phyloP scores from a whole-genome alignment of 176 grass and related monocot genomes.

The Oryza brachyantha region DNA sequence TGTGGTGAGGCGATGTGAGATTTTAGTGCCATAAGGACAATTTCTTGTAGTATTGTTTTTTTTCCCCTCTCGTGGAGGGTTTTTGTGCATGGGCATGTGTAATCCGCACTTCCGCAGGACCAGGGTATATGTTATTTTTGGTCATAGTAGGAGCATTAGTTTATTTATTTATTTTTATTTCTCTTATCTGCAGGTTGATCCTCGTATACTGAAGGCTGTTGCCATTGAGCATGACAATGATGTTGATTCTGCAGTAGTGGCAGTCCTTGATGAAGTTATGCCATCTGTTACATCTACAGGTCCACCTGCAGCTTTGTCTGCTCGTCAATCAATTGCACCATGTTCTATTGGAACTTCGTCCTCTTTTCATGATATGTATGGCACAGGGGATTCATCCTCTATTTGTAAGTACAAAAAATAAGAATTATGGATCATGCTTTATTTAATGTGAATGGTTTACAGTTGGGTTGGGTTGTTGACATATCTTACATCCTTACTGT shows the following conservation, averaged over 20 bases:
- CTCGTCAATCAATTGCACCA: not conserved
- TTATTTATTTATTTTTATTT: not conserved
- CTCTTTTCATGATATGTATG: not conserved
- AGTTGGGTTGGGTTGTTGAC: not conserved
- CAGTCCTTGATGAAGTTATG: constrained; percentile 48
- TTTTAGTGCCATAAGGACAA: not conserved
- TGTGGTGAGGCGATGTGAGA: not conserved
- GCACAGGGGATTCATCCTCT: constrained; percentile 32
- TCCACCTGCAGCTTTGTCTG: not conserved
- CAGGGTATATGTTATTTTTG: too few species aligned
- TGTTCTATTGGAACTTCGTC: constrained; percentile 1
- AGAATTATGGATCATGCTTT: not conserved
- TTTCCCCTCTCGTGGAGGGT: not conserved
- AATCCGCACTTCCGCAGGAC: not conserved
- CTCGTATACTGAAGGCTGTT: constrained; percentile 60
- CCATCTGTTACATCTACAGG: constrained; percentile 7
- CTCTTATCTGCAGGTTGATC: constrained; percentile 51
- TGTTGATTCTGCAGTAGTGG: constrained; percentile 40
- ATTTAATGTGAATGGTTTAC: not conserved
- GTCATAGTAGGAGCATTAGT: not conserved
- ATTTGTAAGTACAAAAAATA: constrained; percentile 20
- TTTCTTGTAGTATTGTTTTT: not conserved
- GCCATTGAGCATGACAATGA: constrained; percentile 39
- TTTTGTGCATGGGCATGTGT: not conserved
- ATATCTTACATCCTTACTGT: not conserved